A percentile compares a stretch with the other conserved stretches of the same genome.
These are phyloP conservation scores for Lactarius trivialis DNA, from an alignment of 768 basidiomycete genomes.

Conservation along the genomic window DNA sequence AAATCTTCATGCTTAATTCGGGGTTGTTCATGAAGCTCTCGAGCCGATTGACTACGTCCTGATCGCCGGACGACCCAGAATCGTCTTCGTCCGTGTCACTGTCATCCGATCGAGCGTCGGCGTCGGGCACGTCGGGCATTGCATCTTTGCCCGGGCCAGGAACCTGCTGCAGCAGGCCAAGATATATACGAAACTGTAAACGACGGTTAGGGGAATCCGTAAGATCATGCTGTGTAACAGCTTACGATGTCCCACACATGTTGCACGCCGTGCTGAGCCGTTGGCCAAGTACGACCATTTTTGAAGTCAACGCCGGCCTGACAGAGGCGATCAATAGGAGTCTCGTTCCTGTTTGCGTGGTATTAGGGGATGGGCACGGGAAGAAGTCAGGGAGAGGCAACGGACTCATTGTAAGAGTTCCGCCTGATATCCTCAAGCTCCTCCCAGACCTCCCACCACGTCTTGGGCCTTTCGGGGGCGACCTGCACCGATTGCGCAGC, in stretches of 20 bases:
- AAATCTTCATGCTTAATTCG: constrained; percentile 49
- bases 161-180: constrained; percentile 40
- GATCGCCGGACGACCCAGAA: constrained; percentile 21
- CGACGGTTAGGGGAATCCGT: not conserved
- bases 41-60: constrained; percentile 29
- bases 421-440: constrained; percentile 47
- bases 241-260: constrained; percentile 62
- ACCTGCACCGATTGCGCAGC: constrained; percentile 26
- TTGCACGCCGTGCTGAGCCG: constrained; percentile 27
- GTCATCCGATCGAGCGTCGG: constrained; percentile 19
- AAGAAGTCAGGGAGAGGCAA: constrained; percentile 28
- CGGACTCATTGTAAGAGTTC: constrained; percentile 32
- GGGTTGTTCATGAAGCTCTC: constrained; percentile 56
- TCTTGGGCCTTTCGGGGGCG: constrained; percentile 27
- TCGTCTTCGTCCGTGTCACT: constrained; percentile 32
- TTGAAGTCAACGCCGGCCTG: constrained; percentile 56
- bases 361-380: not conserved
- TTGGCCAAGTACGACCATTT: constrained; percentile 35
- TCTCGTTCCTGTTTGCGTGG: constrained; percentile 32
- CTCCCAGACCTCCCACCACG: constrained; percentile 73
- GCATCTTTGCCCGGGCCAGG: constrained; percentile 22
- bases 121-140: constrained; percentile 19
- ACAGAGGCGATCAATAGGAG: constrained; percentile 49
- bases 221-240: not conserved
- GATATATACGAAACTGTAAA: constrained; percentile 52